These are phyloP conservation scores for Crassisporium funariophilum DNA, from an alignment of 768 basidiomycete species.

Conservation along the genomic window DNA sequence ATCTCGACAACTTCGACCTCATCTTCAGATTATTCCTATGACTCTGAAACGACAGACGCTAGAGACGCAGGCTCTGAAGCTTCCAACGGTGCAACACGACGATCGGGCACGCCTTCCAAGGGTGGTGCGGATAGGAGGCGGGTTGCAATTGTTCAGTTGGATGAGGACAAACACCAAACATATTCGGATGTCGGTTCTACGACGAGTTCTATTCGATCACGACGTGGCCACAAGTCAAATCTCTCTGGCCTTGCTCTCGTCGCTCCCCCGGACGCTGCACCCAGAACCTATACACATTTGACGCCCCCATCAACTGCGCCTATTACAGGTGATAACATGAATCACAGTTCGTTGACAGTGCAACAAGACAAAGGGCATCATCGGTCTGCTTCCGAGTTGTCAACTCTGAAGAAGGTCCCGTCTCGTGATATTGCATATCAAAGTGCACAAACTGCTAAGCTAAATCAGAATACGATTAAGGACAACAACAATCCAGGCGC, in stretches of 20 bases:
- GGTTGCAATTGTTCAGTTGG: conserved; percentile 68
- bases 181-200: conserved; percentile 30
- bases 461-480: conserved; percentile 18
- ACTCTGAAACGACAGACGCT: conserved; percentile 34
- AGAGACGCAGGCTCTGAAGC: conserved; percentile 29
- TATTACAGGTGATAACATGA: conserved; percentile 24
- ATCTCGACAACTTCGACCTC: conserved; percentile 40
- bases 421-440: conserved; percentile 34
- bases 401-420: conserved; percentile 26
- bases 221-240: conserved; percentile 41
- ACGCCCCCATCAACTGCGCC: conserved; percentile 56
- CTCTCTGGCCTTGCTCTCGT: conserved; percentile 63
- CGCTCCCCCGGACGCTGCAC: conserved; percentile 70
- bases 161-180: conserved; percentile 33
- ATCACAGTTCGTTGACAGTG: conserved; percentile 21
- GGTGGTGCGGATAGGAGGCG: conserved; percentile 66
- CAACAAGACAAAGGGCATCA: conserved; percentile 33
- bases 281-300: conserved; percentile 52
- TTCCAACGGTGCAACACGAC: conserved; percentile 34
- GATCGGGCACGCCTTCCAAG: conserved; percentile 57
- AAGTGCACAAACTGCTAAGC: conserved; percentile 17
- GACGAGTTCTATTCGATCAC: conserved; percentile 36
- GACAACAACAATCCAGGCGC: conserved; percentile 28
- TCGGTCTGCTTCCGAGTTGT: conserved; percentile 52
- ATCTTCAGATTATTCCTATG: conserved; percentile 55